phyloP scores from a whole-genome alignment of 176 grass and related monocot species.

The Eleusine coracana region DNA sequence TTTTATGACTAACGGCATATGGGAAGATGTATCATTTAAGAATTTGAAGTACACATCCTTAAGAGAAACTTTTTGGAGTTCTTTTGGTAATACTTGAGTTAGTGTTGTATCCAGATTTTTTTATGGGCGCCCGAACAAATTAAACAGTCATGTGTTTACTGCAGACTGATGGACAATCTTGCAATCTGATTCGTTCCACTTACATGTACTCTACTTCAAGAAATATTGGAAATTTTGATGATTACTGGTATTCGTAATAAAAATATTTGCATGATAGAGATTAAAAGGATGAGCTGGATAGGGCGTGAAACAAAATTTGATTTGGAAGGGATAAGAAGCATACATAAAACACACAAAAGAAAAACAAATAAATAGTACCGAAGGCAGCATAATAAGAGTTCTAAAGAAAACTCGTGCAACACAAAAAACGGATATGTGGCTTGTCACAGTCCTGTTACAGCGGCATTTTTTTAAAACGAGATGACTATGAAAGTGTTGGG shows the following conservation, averaged over 20 bases:
- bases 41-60: background rate
- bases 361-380: background rate
- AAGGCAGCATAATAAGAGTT: constrained; percentile 16
- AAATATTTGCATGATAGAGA: background rate
- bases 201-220: background rate
- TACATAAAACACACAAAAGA: background rate
- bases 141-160: background rate
- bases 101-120: too few species aligned
- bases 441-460: background rate
- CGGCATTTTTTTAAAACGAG: background rate
- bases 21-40: background rate
- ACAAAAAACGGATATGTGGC: background rate
- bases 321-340: background rate
- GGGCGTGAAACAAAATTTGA: background rate
- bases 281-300: background rate
- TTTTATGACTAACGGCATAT: background rate
- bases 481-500: background rate
- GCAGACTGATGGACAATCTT: background rate
- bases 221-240: background rate
- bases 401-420: background rate
- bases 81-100: background rate
- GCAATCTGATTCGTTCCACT: background rate
- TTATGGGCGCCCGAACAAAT: background rate
- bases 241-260: background rate
- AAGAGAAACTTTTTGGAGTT: background rate